Conservation (phyloP, 179 eudicot species). For the Gypsophila paniculata region DNA sequence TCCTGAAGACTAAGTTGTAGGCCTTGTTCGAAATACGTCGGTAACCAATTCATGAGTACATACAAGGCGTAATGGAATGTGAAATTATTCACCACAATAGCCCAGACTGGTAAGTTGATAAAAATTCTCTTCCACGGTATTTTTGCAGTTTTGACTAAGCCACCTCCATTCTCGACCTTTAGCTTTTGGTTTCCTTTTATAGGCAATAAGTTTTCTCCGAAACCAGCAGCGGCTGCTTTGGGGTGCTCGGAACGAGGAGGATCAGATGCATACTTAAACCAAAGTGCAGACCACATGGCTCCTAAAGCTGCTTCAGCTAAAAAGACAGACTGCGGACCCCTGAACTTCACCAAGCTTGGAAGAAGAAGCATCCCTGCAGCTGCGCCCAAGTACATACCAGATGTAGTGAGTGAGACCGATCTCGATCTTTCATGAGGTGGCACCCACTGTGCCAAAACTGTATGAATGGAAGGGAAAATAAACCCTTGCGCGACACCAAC, state of each 20-base stretch:
- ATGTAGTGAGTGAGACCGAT: constrained; percentile 85
- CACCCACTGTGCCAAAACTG: constrained; percentile 83
- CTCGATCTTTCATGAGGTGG: constrained; percentile 96
- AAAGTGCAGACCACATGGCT: constrained; percentile 68
- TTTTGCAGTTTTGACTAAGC: constrained; percentile 34
- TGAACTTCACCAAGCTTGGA: constrained; percentile 60
- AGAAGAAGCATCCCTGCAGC: constrained; percentile 81
- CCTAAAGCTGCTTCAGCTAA: constrained; percentile 76
- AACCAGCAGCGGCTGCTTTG: constrained; percentile 87
- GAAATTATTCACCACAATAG: constrained; percentile 85
- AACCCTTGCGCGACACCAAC: constrained; percentile 94
- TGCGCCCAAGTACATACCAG: constrained; percentile 94
- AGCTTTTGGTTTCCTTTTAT: constrained; percentile 45
- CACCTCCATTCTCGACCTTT: constrained; percentile 53
- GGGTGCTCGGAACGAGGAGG: constrained; percentile 88
- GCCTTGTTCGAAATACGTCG: constrained; percentile 86
- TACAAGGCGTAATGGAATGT: constrained; percentile 89
- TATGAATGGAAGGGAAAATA: constrained; percentile 77
- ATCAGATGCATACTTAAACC: constrained; percentile 70
- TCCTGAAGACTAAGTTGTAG: constrained; percentile 84
- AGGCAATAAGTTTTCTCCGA: constrained; percentile 71
- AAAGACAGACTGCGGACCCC: constrained; percentile 74
- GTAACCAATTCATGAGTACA: constrained; percentile 95
- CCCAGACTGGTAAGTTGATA: constrained; percentile 82
- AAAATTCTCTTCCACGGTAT: constrained; percentile 81